Conservation (phyloP, 495 filamentous ascomycete genomes). For the Letharia lupina region DNA sequence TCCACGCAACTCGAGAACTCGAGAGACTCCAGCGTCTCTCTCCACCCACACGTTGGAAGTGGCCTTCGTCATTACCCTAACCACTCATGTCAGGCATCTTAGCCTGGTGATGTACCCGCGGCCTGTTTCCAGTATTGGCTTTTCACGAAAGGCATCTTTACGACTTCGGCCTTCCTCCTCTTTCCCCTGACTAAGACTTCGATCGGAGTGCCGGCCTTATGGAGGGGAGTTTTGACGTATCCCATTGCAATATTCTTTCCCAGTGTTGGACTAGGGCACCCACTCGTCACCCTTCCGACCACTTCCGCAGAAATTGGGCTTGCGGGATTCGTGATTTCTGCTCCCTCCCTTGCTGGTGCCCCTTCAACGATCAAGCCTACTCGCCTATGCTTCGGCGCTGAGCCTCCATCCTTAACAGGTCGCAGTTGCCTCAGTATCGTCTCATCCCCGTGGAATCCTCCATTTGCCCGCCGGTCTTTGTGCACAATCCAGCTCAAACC, state of each 20-base stretch:
- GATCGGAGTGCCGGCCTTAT: slow-evolving; percentile 82
- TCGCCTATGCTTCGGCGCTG: slow-evolving; percentile 59
- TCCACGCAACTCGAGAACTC: not conserved
- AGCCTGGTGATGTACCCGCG: slow-evolving; percentile 23
- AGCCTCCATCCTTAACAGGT: slow-evolving; percentile 61
- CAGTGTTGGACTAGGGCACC: slow-evolving; percentile 78
- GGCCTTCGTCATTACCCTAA: not conserved
- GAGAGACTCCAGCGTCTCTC: not conserved
- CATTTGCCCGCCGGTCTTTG: slow-evolving; percentile 59
- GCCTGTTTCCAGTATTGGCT: slow-evolving; percentile 49
- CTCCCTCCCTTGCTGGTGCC: slow-evolving; percentile 83
- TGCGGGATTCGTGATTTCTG: slow-evolving; percentile 54
- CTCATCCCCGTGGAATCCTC: slow-evolving; percentile 66
- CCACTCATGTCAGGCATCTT: not conserved
- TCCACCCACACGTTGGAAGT: not conserved
- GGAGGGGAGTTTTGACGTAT: slow-evolving; percentile 72
- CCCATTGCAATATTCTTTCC: slow-evolving; percentile 93
- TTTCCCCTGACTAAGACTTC: slow-evolving; percentile 74
- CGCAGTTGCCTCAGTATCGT: slow-evolving; percentile 62
- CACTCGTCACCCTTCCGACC: slow-evolving; percentile 71
- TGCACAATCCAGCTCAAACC: slow-evolving; percentile 79
- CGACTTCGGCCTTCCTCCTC: slow-evolving; percentile 66
- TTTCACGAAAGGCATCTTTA: slow-evolving; percentile 90
- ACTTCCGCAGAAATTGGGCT: slow-evolving; percentile 7
- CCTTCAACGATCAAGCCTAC: slow-evolving; percentile 79